phyloP scores from a whole-genome alignment of 179 eudicot species.

The Drosera spatulata region DNA sequence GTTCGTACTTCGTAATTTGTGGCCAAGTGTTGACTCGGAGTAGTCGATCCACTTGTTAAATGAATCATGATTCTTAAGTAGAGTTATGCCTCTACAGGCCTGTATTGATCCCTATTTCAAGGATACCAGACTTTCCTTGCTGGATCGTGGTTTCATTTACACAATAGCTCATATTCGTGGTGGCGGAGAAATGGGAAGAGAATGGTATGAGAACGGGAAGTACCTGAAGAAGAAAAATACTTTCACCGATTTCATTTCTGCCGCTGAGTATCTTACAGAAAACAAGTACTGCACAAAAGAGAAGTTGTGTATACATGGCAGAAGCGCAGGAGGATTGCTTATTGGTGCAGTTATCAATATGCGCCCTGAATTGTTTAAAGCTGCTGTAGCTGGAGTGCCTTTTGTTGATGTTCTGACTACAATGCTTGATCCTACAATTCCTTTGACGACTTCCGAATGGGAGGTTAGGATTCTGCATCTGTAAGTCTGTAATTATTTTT shows the following conservation, averaged over 20 bases:
- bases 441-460: conserved; percentile 91
- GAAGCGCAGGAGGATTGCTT: conserved; percentile 97
- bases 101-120: conserved; percentile 61
- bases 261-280: conserved; percentile 71
- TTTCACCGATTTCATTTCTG: conserved; percentile 81
- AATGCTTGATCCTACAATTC: conserved; percentile 97
- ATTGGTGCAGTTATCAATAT: conserved; percentile 89
- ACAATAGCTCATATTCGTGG: conserved; percentile 87
- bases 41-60: too few relatives aligned
- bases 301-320: conserved; percentile 76
- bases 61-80: too few relatives aligned
- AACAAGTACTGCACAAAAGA: conserved; percentile 79
- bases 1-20: too few relatives aligned
- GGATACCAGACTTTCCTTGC: conserved; percentile 62
- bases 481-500: neutral
- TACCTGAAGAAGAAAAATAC: conserved; percentile 68
- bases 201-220: conserved; percentile 92
- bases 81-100: conserved; percentile 24
- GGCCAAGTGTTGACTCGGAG: too few relatives aligned
- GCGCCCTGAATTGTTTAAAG: conserved; percentile 92
- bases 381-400: conserved; percentile 88
- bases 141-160: conserved; percentile 78
- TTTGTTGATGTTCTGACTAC: conserved; percentile 89
- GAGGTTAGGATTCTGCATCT: conserved; percentile 40
- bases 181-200: conserved; percentile 98